A percentile compares a stretch with the other conserved stretches of the same genome.
phyloP scores from a whole-genome alignment of 805 yeast species.

The Wickerhamiella nectarea region DNA sequence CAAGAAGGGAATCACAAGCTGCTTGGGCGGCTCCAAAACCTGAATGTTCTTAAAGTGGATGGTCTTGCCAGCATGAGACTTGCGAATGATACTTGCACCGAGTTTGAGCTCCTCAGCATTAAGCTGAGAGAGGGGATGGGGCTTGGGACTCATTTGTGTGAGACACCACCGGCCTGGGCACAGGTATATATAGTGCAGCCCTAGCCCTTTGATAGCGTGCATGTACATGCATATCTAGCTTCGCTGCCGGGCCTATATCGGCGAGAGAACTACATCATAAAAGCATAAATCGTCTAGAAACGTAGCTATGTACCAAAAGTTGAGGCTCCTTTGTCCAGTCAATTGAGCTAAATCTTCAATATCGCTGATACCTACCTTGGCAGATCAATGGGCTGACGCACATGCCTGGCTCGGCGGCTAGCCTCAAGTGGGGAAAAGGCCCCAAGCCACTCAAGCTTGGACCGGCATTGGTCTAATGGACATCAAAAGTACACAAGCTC shows the following conservation, averaged over 20 bases:
- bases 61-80: conserved; percentile 21
- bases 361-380: background rate
- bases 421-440: too few relatives aligned
- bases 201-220: background rate
- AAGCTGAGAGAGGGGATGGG: conserved; percentile 27
- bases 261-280: too few relatives aligned
- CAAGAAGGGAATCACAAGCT: conserved; percentile 50
- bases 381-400: background rate
- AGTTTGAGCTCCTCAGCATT: conserved; percentile 22
- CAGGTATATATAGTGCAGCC: background rate
- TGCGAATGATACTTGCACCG: conserved; percentile 20
- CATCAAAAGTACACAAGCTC: too few relatives aligned
- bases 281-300: too few relatives aligned
- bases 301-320: too few relatives aligned
- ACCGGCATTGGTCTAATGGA: too few relatives aligned
- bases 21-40: conserved; percentile 59
- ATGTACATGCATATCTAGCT: background rate
- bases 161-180: too few relatives aligned
- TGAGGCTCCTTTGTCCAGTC: too few relatives aligned
- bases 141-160: conserved; percentile 5
- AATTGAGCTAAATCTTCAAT: background rate
- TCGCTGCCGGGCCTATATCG: too few relatives aligned
- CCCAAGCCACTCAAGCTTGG: too few relatives aligned
- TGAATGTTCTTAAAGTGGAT: conserved; percentile 25
- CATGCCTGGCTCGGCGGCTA: background rate